phyloP scores from a whole-genome alignment of 257 asterid species.

The Apocynum venetum region DNA sequence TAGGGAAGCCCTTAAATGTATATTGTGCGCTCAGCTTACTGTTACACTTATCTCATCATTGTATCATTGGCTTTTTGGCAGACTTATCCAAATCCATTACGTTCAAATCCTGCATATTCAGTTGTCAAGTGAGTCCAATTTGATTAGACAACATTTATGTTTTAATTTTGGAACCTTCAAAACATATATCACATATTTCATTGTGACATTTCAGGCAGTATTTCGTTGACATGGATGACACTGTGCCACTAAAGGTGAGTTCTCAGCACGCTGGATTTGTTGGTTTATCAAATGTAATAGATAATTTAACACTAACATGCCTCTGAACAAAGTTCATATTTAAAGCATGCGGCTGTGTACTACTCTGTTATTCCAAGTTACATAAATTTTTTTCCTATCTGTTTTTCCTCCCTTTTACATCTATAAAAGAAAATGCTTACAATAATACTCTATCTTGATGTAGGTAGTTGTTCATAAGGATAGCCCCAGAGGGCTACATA shows the following conservation, averaged over 20 bases:
- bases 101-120: conserved; percentile 50
- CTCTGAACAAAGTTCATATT: neutral
- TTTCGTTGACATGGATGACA: conserved; percentile 48
- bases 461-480: conserved; percentile 92
- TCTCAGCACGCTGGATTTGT: neutral
- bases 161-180: neutral
- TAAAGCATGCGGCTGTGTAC: neutral
- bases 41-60: neutral
- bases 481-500: conserved; percentile 90
- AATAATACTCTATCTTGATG: neutral
- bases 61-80: conserved; percentile 28
- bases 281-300: neutral
- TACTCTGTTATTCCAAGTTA: neutral
- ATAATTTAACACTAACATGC: neutral
- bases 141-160: neutral
- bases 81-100: conserved; percentile 44
- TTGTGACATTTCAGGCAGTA: conserved; percentile 42
- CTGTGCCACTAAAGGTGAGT: conserved; percentile 51
- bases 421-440: neutral
- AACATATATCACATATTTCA: neutral
- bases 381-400: too few species aligned
- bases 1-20: neutral
- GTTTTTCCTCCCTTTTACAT: too few species aligned
- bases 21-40: neutral
- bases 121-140: conserved; percentile 45